These are phyloP conservation scores for Prunus persica DNA, from an alignment of 306 rosid species.

Conservation along the genomic window Prunus_persica_NCBIv2 NC_034012.1:16056501-16057000, in stretches of 20 bases:
- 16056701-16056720: slow-evolving; percentile 35
- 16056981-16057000: slow-evolving; percentile 60
- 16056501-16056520: slow-evolving; percentile 19
- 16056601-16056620: slow-evolving; percentile 33
- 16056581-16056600: slow-evolving; percentile 38
- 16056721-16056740: slow-evolving; percentile 41
- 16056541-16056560: slow-evolving; percentile 14
- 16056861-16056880: slow-evolving; percentile 53
- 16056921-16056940: slow-evolving; percentile 45
- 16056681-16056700: slow-evolving; percentile 43
- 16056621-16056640: slow-evolving; percentile 28
- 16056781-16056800: slow-evolving; percentile 33
- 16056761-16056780: slow-evolving; percentile 28
- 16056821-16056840: slow-evolving; percentile 49
- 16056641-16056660: slow-evolving; percentile 32
- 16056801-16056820: slow-evolving; percentile 25
- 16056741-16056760: slow-evolving; percentile 33
- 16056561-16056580: slow-evolving; percentile 33
- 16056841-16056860: slow-evolving; percentile 40
- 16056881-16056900: slow-evolving; percentile 48
- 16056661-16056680: slow-evolving; percentile 30
- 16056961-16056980: slow-evolving; percentile 39
- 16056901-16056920: slow-evolving; percentile 47
- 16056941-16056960: slow-evolving; percentile 56
- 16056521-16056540: slow-evolving; percentile 18